A percentile compares a stretch with the other conserved stretches of the same genome.
phyloP scores from a whole-genome alignment of 805 yeast genomes.

The Lipomyces yamanashiensis region DNA sequence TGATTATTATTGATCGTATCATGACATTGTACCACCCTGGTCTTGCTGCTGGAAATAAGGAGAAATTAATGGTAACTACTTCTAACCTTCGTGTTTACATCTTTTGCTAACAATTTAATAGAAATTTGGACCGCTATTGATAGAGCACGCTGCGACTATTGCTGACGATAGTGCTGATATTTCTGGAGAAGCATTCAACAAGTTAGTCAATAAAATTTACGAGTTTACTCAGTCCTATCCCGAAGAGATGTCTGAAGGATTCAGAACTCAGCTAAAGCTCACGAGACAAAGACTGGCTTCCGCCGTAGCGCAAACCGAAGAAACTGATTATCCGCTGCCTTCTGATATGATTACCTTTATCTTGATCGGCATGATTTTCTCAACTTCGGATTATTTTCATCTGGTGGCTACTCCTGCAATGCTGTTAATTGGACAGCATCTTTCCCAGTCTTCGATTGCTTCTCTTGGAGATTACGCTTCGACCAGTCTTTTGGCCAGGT shows the following conservation, averaged over 20 bases:
- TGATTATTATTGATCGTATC: constrained; percentile 54
- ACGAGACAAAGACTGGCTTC: constrained; percentile 58
- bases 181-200: constrained; percentile 19
- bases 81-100: background rate
- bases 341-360: constrained; percentile 69
- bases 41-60: constrained; percentile 80
- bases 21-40: constrained; percentile 72
- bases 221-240: constrained; percentile 68
- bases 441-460: constrained; percentile 57
- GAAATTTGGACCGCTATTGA: constrained; percentile 25
- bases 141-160: constrained; percentile 48
- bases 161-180: constrained; percentile 41
- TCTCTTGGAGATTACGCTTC: constrained; percentile 54
- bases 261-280: constrained; percentile 60
- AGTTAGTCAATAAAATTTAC: constrained; percentile 50
- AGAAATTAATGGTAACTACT: constrained; percentile 47
- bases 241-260: constrained; percentile 62
- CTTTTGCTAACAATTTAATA: constrained; percentile 6
- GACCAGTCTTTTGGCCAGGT: constrained; percentile 70
- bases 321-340: constrained; percentile 32
- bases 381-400: constrained; percentile 96
- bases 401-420: constrained; percentile 83
- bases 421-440: constrained; percentile 70
- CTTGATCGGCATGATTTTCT: constrained; percentile 75
- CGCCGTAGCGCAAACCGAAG: constrained; percentile 9